A percentile compares a stretch with the other conserved stretches of the same genome.
Evolutionary conservation across 129 eudicot species (phyloP).

Genomic region (Arctium minus): DNA sequence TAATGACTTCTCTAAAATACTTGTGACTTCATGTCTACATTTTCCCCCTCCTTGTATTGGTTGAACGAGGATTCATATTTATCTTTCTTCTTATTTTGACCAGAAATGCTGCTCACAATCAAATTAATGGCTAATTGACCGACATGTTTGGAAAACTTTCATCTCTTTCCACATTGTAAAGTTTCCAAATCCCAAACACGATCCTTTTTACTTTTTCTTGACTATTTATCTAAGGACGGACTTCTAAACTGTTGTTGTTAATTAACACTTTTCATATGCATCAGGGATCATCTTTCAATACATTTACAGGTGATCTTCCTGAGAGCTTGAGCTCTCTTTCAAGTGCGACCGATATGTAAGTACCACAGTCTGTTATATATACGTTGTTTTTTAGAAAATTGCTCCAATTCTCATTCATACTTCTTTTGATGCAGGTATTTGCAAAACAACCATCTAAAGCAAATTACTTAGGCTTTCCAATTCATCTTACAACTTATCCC

Average conservation of each 20-base stretch:
- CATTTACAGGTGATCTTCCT: constrained; percentile 74
- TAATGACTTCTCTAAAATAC: constrained; percentile 61
- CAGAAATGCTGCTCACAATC: constrained; percentile 78
- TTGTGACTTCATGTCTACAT: constrained; percentile 41
- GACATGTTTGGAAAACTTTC: constrained; percentile 61
- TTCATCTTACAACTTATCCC: neutral
- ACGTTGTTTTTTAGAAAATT: neutral
- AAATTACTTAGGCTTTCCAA: neutral
- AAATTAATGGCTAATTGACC: constrained; percentile 51
- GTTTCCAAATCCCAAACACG: constrained; percentile 13
- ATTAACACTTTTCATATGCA: constrained; percentile 10
- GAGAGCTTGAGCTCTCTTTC: constrained; percentile 55
- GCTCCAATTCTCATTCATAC: constrained; percentile 1
- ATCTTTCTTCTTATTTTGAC: neutral
- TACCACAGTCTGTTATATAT: neutral
- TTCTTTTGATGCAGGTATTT: constrained; percentile 59
- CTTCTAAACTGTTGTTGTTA: neutral
- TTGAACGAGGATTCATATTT: neutral
- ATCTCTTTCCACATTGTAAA: constrained; percentile 70
- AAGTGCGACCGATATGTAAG: constrained; percentile 68
- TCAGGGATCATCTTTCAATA: constrained; percentile 83
- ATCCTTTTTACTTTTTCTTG: neutral
- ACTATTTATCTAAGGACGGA: neutral
- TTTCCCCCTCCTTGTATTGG: neutral
- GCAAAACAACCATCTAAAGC: constrained; percentile 64